Evolutionary conservation across 2,329 filamentous ascomycete species (phyloP).

Genomic region (Pleurostoma richardsiae): DNA sequence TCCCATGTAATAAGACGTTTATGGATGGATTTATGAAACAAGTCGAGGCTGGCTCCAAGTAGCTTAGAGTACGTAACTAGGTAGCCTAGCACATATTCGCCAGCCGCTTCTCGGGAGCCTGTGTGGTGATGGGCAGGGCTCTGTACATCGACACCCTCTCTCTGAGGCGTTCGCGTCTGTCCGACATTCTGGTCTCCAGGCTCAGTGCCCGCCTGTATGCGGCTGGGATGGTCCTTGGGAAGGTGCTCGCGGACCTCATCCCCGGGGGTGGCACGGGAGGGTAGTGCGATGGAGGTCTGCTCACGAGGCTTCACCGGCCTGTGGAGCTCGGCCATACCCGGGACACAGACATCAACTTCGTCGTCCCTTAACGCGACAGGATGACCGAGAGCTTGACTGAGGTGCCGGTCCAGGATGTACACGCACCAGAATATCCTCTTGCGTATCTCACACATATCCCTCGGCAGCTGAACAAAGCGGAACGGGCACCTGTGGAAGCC

Average conservation of each 20-base stretch:
- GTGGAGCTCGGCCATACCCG: slow-evolving; percentile 28
- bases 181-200: not conserved
- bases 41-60: slow-evolving; percentile 11
- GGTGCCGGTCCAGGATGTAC: slow-evolving; percentile 28
- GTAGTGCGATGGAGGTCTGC: not conserved
- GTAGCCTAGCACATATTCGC: slow-evolving; percentile 10
- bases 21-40: slow-evolving; percentile 19
- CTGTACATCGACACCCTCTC: not conserved
- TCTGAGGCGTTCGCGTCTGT: not conserved
- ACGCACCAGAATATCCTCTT: slow-evolving; percentile 34
- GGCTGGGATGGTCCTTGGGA: slow-evolving; percentile 3
- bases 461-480: slow-evolving; percentile 38
- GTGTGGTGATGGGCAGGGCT: slow-evolving; percentile 6
- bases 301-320: slow-evolving; percentile 6
- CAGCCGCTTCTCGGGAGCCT: slow-evolving; percentile 5
- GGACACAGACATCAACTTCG: slow-evolving; percentile 41
- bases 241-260: slow-evolving; percentile 10
- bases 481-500: slow-evolving; percentile 47
- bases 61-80: slow-evolving; percentile 14
- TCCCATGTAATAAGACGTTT: slow-evolving; percentile 11
- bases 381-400: slow-evolving; percentile 3
- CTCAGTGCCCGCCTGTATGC: not conserved
- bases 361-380: slow-evolving; percentile 27
- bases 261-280: not conserved
- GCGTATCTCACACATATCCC: slow-evolving; percentile 22